These are phyloP conservation scores for Apophysomyces ossiformis DNA, from an alignment of 371 early-diverging fungal species.

Conservation along the genomic window DNA sequence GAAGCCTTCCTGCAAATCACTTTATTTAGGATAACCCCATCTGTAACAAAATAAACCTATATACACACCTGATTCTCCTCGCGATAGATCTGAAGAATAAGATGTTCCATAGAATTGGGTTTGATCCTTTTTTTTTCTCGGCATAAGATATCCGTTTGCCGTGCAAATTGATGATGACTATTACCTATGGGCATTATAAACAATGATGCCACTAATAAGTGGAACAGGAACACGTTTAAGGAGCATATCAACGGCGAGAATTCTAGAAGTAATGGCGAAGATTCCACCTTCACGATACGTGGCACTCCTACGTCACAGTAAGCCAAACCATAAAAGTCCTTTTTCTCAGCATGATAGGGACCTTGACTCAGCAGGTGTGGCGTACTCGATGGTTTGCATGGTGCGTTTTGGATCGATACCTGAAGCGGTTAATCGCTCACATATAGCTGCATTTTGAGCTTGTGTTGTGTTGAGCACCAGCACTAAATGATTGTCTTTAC, in stretches of 20 bases:
- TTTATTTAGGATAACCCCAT: neutral
- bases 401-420: conserved; percentile 42
- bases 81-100: conserved; percentile 83
- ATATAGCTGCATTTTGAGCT: conserved; percentile 64
- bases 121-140: conserved; percentile 55
- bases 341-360: conserved; percentile 17
- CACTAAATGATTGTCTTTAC: conserved; percentile 74
- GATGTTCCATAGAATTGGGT: conserved; percentile 85
- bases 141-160: neutral
- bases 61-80: conserved; percentile 69
- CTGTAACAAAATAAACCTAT: neutral
- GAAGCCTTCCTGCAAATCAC: conserved; percentile 68
- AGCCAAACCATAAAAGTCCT: neutral
- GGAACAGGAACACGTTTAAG: conserved; percentile 77
- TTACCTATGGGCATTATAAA: conserved; percentile 87
- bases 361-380: conserved; percentile 68
- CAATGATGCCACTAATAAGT: conserved; percentile 84
- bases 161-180: no score
- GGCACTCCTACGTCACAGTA: conserved; percentile 44
- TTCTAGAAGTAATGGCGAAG: conserved; percentile 86
- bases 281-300: conserved; percentile 90
- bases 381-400: conserved; percentile 64
- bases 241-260: conserved; percentile 95
- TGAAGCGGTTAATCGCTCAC: conserved; percentile 57
- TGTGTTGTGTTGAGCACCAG: conserved; percentile 80